Conservation (phyloP, 176 grass and related monocot species). For the Canna indica region DNA sequence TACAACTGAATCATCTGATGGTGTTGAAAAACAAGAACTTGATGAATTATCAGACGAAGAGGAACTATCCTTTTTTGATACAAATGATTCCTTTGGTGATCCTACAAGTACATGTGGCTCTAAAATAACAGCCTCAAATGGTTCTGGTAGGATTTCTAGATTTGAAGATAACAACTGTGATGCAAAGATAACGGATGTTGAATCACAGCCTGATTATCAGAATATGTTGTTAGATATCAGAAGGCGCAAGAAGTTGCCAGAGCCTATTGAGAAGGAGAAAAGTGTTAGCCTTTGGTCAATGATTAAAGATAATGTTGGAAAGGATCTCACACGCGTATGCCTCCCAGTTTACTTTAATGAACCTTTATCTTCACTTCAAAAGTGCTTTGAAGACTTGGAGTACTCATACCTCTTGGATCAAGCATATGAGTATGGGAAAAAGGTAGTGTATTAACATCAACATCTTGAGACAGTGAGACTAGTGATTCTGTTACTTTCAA, state of each 20-base stretch:
- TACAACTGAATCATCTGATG: constrained; percentile 84
- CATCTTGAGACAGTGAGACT: background rate
- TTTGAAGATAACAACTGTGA: constrained; percentile 2
- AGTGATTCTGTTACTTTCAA: background rate
- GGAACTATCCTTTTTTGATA: constrained; percentile 65
- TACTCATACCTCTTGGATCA: constrained; percentile 45
- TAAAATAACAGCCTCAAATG: constrained; percentile 29
- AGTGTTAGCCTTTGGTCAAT: constrained; percentile 45
- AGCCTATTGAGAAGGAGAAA: constrained; percentile 40
- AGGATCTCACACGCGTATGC: constrained; percentile 42
- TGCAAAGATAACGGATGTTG: constrained; percentile 12
- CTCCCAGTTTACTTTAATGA: constrained; percentile 59
- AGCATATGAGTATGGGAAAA: constrained; percentile 39
- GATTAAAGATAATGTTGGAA: constrained; percentile 56
- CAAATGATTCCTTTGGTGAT: constrained; percentile 71
- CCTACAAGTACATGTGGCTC: constrained; percentile 18
- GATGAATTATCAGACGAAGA: constrained; percentile 54
- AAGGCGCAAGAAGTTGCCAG: constrained; percentile 29
- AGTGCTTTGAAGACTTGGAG: constrained; percentile 60
- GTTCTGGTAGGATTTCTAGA: background rate
- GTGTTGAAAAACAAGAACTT: constrained; percentile 65
- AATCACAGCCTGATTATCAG: background rate
- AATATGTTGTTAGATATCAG: background rate
- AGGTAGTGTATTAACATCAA: constrained; percentile 7
- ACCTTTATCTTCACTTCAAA: constrained; percentile 51